These are phyloP conservation scores for Mimosa bimucronata DNA, from an alignment of 306 rosid genomes.

Conservation along the genomic window DNA sequence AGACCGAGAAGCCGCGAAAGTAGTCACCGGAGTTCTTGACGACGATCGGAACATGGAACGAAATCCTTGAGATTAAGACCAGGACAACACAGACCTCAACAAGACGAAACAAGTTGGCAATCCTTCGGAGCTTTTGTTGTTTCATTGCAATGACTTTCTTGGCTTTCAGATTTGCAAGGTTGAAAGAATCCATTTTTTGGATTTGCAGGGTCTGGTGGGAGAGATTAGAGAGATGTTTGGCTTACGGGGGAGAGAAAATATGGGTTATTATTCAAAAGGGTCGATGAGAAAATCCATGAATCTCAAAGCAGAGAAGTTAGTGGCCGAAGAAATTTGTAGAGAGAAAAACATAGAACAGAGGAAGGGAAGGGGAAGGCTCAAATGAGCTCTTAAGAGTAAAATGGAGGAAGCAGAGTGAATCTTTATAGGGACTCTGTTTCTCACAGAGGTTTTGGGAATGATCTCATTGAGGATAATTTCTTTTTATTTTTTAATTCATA, in stretches of 20 bases:
- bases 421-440: not conserved
- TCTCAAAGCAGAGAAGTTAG: slow-evolving; percentile 36
- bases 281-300: slow-evolving; percentile 33
- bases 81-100: slow-evolving; percentile 65
- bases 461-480: not conserved
- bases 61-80: slow-evolving; percentile 61
- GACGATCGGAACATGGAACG: slow-evolving; percentile 55
- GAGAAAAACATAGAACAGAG: slow-evolving; percentile 55
- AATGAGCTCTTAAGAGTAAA: not conserved
- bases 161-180: slow-evolving; percentile 60
- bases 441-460: not conserved
- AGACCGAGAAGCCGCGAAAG: slow-evolving; percentile 50
- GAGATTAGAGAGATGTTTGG: not conserved
- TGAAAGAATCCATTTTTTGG: slow-evolving; percentile 63
- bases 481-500: not conserved
- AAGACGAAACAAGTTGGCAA: slow-evolving; percentile 56
- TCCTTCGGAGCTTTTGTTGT: slow-evolving; percentile 51
- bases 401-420: not conserved
- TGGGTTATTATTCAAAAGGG: slow-evolving; percentile 49
- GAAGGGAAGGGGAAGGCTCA: slow-evolving; percentile 22
- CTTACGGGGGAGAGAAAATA: not conserved
- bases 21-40: slow-evolving; percentile 65
- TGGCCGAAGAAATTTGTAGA: slow-evolving; percentile 42
- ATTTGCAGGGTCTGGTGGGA: not conserved
- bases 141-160: slow-evolving; percentile 70